Base-by-base conservation (phyloP, 176 grass and related monocot species). In the Oryza nivara region DNA sequence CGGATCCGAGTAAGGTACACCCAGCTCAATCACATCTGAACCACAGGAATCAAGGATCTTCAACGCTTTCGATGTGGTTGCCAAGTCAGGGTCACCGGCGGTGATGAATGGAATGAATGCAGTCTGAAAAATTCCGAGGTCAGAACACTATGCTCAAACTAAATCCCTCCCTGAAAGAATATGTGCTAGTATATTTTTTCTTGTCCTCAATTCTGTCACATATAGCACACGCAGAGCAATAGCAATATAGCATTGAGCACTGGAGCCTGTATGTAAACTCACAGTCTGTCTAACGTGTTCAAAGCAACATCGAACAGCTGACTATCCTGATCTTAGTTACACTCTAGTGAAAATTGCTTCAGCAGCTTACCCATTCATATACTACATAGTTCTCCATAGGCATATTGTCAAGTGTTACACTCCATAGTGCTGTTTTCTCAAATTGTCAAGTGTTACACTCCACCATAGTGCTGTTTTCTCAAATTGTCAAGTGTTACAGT, bases 61-160 rank as follows among this genome's bases (percentile, higher is more conserved):
- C 71, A 99, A 54, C 9, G 91, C 96, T 85, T 92, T 90, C 0
- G 93, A 87, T 25, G 96, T 96, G 48, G 96, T 94, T 2, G 3
- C 77, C 81, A 99, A 41, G 79, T 99, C 93, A 82, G 96, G 96
- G 78, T 99, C 96, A 8, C 96, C 93, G 17, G 96, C 93, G 0
- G 89, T 96, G 70, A 99, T 96, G 83, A 99, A 99, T 0, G 96
- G 93, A 72, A 99, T 91, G 75, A 99, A 81, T 2, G 93, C 96
- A 46, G 86, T 90, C 96, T 98, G 84, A 60, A 88, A 67, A 35
- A 38, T 67, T 25, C 20, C 56, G 46, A 32, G 68, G n/a, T 83
- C 56, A 66, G 17, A 43, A 43, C 43, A 73, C 1, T 26, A 54
- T 73, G 5, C 4, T 81, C 34, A 77, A 67, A 67, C 45, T 45